Conservation (phyloP, 2,329 filamentous ascomycete genomes). For the Pestalotiopsis sp. region DNA sequence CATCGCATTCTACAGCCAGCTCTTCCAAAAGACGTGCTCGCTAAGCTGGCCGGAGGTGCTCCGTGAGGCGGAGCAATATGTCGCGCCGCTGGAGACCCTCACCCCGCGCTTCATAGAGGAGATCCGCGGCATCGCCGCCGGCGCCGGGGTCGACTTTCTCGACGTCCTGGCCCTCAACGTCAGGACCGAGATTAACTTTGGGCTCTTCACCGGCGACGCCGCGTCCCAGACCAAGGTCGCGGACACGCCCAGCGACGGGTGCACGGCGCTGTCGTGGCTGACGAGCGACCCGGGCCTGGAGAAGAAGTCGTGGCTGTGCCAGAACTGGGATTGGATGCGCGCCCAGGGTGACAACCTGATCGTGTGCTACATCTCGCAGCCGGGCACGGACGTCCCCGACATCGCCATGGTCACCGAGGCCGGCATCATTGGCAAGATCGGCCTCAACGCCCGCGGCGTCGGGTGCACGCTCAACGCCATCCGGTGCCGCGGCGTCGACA, state of each 20-base stretch:
- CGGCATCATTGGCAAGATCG: conserved; percentile 67
- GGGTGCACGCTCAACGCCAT: conserved; percentile 66
- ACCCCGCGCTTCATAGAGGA: conserved; percentile 41
- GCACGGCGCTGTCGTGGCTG: too few species aligned
- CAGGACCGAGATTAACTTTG: conserved; percentile 59
- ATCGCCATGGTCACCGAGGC: conserved; percentile 60
- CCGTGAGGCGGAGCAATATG: conserved; percentile 45
- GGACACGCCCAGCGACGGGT: conserved; percentile 19
- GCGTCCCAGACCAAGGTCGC: conserved; percentile 4
- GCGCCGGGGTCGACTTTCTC: conserved; percentile 43
- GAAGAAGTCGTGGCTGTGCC: conserved; percentile 42
- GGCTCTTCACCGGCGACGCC: conserved; percentile 43
- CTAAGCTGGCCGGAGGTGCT: conserved; percentile 33
- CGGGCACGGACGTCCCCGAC: conserved; percentile 38
- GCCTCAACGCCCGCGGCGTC: conserved; percentile 60
- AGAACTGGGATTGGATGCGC: conserved; percentile 64
- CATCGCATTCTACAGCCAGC: conserved; percentile 35
- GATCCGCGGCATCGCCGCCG: conserved; percentile 54
- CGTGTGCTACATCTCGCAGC: conserved; percentile 44
- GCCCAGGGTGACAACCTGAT: conserved; percentile 52
- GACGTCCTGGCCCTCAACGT: conserved; percentile 62
- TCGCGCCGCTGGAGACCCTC: conserved; percentile 40
- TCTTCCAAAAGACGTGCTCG: conserved; percentile 34
- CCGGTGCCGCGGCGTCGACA: conserved; percentile 54
- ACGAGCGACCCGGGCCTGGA: too few species aligned